Base-by-base conservation (phyloP, 2,329 filamentous ascomycete species). In the Emmonsiellopsis sp. region DNA sequence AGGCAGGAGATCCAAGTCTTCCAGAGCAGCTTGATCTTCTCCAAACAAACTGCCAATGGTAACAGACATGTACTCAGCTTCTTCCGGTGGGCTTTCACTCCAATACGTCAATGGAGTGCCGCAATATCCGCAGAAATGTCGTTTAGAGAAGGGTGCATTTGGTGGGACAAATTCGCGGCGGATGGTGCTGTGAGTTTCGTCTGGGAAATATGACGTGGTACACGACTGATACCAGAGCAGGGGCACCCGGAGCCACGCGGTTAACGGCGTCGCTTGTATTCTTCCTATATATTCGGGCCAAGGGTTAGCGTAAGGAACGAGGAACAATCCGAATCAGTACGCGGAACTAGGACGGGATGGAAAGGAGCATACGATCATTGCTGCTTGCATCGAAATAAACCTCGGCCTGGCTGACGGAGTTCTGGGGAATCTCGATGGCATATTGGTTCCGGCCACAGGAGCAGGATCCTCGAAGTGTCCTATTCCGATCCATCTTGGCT, bases 121-220 rank as follows among this genome's bases (percentile, higher is more conserved):
- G 67, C 91, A 95, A 73, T 87, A 94, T 27, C 91, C 91, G 71
- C 91, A 96, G 70, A 96, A 96, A 60, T 89, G 81, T 49, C 88
- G 83, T 65, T 86, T 83, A 1, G 81, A 76, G 61, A 79, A 72
- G 50, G 77, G 76, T 51, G 80, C 78, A 60, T 75, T 71, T 2
- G 75, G 75, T 21, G 84, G 79, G 8, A 81, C 81, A 68, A 87
- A 90, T 47, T 79, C 77, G 42, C 84, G 80, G 53, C 81, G 82
- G 65, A 90, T 90, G 50, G 75, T 74, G 52, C 75, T 62, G 66
- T 82, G 79, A 13, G 83, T 82, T 72, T 95, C 91, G 69, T 95
- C 88, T 2, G 85, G 80, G 67, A 85, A 90, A 66, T 84, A 86
- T 46, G 89, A 81, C 60, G 83, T 79, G 1, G 87, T 93, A 40